Evolutionary conservation across 2,329 filamentous ascomycete genomes (phyloP), one percentile per base, ranked within the genome.

Genomic region (Trichophyton rubrum): DNA sequence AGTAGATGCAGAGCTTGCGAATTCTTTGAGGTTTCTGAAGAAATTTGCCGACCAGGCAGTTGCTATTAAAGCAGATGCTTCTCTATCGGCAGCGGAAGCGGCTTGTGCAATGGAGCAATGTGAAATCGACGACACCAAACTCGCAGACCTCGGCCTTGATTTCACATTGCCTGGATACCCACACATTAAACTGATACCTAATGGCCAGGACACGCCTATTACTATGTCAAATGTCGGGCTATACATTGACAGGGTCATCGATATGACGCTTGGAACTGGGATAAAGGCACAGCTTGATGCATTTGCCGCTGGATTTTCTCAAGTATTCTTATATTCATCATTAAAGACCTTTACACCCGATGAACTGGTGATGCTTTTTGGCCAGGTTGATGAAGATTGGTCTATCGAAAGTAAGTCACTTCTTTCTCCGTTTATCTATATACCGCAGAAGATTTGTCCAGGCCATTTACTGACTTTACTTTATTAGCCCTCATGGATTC

Each of bases 111-210:
- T 87, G 0, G 81, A 87, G 65, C 78, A 82, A 41, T 86, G 96
- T 57, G 77, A 80, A 41, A 79, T 97, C 59, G 88, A 93, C 61
- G 87, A 85, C 60, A 88, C 87, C 56, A 82, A 77, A 51, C 82
- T 99, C 27, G 91, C 96, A 60, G 92, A 99, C 67, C 77, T 99
- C 9, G 87, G 88, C 56, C 80, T 99, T 24, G 93, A 99, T 73
- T 97, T 99, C 69, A 99, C 92, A 0, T 79, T 99, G 43, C 93
- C 93, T 1, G 93, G 93, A 1, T 95, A 96, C 72, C 85, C 90
- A 0, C 78, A 84, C 43, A 92, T 99, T 67, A 90, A 97, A 66
- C 80, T 99, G 1, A 76, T 90, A 55, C 79, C 85, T 1, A 80
- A 86, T 61, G 95, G 95, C 8, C 81, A 85, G 1, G 84, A 93